phyloP scores from a whole-genome alignment of 305 asterid species.

The Solanum chacoense region DNA sequence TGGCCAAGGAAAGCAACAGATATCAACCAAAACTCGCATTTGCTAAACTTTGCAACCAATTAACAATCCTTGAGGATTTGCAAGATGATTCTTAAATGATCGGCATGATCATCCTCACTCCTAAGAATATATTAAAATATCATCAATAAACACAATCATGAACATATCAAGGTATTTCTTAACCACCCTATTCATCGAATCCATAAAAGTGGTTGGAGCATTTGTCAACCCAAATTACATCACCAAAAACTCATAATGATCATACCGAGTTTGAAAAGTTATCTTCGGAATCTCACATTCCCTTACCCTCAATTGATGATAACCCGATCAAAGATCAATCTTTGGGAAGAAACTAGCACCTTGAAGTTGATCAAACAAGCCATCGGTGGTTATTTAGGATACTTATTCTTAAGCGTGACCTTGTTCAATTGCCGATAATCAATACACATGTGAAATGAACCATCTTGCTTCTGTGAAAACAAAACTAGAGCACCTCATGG shows the following conservation, averaged over 20 bases:
- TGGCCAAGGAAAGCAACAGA: background rate
- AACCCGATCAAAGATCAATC: background rate
- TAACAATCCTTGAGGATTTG: background rate
- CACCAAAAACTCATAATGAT: background rate
- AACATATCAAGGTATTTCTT: background rate
- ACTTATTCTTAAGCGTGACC: background rate
- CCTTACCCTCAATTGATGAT: background rate
- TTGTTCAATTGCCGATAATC: background rate
- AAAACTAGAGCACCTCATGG: background rate
- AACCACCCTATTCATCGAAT: background rate
- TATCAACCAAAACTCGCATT: background rate
- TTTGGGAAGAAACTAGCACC: background rate
- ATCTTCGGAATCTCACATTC: background rate
- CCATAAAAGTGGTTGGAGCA: background rate
- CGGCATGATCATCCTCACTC: background rate
- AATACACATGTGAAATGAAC: background rate
- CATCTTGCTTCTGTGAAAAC: background rate
- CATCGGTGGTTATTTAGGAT: background rate
- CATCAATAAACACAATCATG: background rate
- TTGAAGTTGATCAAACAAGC: background rate
- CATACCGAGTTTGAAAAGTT: background rate
- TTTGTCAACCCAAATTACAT: background rate
- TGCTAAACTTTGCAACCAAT: background rate
- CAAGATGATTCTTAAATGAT: background rate
- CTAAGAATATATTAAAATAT: background rate